Base-by-base conservation (phyloP, 768 basidiomycete genomes). In the Russula compacta region DNA sequence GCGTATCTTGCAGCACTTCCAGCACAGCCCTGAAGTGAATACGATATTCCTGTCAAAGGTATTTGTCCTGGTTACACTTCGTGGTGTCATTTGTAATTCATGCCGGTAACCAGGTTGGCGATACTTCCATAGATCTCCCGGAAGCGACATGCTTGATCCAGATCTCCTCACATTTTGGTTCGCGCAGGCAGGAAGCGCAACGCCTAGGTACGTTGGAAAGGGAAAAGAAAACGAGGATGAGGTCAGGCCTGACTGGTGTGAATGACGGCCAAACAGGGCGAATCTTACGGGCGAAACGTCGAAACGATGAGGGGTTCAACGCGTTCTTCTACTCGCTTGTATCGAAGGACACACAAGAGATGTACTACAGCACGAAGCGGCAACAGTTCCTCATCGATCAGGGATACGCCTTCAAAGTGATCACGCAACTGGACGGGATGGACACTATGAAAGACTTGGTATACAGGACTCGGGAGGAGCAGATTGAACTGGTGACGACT, bases 311-410 rank as follows among this genome's bases (percentile, higher is more conserved):
- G 74, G 97, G 97, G 1, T 99, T 99, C 77, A 99, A 99, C 65
- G 97, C 97, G 24, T 99, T 98, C 77, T 99, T 99, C 76, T 99
- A 99, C 73, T 98, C 97, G 36, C 84, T 99, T 7, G 97, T 99
- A 38, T 98, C 95, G 29, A 97, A 97, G 73, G 95, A 98, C 75
- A 99, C 95, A 4, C 93, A 97, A 70, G 97, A 98, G 75, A 98
- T 98, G 93, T 99, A 87, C 74, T 99, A 98, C 79, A 95, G 92
- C 71, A 95, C 97, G 3, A 99, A 99, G 75, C 85, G 97, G 15
- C 97, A 98, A 70, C 94, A 98, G 70, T 99, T 99, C 76, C 77
- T 99, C 67, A 95, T 99, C 69, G 97, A 99, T 71, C 95, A 98
- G 74, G 95, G 97, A 3, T 99, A 99, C 74, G 90, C 95, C 6